Evolutionary conservation across 2,329 filamentous ascomycete species (phyloP).

Genomic region (Tolypocladium tundrense): DNA sequence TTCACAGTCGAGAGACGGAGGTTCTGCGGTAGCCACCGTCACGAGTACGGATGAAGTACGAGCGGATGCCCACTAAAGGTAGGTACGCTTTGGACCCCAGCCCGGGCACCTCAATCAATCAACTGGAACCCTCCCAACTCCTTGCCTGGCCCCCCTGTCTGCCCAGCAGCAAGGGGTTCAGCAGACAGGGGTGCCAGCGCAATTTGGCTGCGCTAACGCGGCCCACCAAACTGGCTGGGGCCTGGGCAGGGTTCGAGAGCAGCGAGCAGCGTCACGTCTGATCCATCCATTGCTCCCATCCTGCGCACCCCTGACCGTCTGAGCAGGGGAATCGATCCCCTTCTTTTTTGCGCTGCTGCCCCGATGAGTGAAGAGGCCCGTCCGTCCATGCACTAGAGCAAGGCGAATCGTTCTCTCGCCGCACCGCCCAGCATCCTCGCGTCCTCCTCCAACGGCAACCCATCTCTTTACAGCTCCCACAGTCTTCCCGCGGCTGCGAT

Average conservation of each 20-base stretch:
- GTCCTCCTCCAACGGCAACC: not conserved
- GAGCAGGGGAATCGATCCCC: not conserved
- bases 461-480: not conserved
- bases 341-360: not conserved
- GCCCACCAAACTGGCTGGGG: not conserved
- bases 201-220: slow-evolving; percentile 1
- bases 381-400: not conserved
- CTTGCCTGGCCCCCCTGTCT: not conserved
- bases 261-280: not conserved
- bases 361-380: not conserved
- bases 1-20: not conserved
- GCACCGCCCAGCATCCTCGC: not conserved
- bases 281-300: not conserved
- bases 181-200: not conserved
- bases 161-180: not conserved
- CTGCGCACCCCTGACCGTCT: not conserved
- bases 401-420: not conserved
- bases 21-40: not conserved
- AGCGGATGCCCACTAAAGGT: not conserved
- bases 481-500: not conserved
- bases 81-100: not conserved
- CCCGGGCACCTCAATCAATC: not conserved
- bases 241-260: not conserved
- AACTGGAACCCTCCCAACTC: not conserved
- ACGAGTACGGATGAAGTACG: not conserved